These are phyloP conservation scores for Infundibulicybe gibba DNA, from an alignment of 768 basidiomycete species.

Conservation along the genomic window DNA sequence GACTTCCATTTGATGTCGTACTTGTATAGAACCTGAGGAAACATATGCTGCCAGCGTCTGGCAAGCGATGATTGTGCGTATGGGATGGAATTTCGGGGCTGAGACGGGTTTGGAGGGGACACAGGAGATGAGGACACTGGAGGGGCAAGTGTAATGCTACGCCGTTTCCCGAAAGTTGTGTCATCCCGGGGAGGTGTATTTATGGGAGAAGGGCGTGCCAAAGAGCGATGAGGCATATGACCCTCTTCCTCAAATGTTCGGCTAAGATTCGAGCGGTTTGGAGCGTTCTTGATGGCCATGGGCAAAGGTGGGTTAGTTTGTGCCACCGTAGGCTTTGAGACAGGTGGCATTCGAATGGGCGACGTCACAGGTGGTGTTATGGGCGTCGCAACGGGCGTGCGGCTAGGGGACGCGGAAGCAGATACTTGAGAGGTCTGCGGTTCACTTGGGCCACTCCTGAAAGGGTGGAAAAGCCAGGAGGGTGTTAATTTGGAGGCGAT, in stretches of 20 bases:
- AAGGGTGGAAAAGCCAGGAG: slow-evolving; percentile 79
- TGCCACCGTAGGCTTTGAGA: slow-evolving; percentile 29
- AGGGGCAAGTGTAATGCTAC: slow-evolving; percentile 36
- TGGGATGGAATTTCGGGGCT: slow-evolving; percentile 52
- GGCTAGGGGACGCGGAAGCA: slow-evolving; percentile 39
- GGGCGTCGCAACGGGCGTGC: slow-evolving; percentile 14
- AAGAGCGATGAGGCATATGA: slow-evolving; percentile 35
- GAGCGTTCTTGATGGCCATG: slow-evolving; percentile 37
- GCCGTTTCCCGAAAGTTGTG: slow-evolving; percentile 52
- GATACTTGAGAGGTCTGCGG: slow-evolving; percentile 57
- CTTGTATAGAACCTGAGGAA: slow-evolving; percentile 68
- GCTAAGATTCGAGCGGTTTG: slow-evolving; percentile 41
- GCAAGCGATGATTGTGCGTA: slow-evolving; percentile 73
- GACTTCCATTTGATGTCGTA: slow-evolving; percentile 92
- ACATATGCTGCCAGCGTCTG: slow-evolving; percentile 86
- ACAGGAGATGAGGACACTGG: slow-evolving; percentile 47
- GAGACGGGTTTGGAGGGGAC: slow-evolving; percentile 62
- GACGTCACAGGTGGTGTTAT: slow-evolving; percentile 16
- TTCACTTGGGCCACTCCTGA: slow-evolving; percentile 61
- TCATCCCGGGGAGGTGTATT: slow-evolving; percentile 73
- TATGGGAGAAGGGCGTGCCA: slow-evolving; percentile 57
- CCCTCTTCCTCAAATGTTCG: slow-evolving; percentile 61
- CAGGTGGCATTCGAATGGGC: slow-evolving; percentile 28
- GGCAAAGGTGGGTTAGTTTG: slow-evolving; percentile 33
- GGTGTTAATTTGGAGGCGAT: slow-evolving; percentile 62